Evolutionary conservation across 345 rosid species (phyloP), one percentile per base, ranked within the genome.

Genomic region (Euphorbia peplus): DNA sequence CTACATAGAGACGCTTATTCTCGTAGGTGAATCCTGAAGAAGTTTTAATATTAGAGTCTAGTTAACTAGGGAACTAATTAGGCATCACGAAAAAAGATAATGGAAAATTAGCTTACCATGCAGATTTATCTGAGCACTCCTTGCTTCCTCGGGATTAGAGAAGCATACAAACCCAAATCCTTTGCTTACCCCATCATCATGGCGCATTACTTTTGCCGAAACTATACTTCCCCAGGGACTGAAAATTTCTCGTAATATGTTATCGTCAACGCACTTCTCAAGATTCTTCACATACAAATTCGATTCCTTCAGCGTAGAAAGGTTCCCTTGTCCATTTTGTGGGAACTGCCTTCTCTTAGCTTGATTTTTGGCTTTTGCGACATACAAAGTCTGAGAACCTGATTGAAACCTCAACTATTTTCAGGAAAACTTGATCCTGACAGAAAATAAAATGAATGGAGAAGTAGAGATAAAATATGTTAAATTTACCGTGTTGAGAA

Each of bases 161-260:
- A 86, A 89, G 69, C 87, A 78, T 52, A 91, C 97, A 75, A 89
- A 91, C 46, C 96, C 97, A 75, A 84, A 89, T 62, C 87, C 85
- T 71, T 80, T 87, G 71, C 91, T 89, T 24, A 3, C 47, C 19
- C 97, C 91, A 59, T 72, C 68, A 39, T 73, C 79, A 64, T 79
- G 28, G 61, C 83, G 71, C 83, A 85, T 86, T 68, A 91, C 89
- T 78, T 69, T 89, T 39, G 79, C 85, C 5, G 89, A 86, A 61
- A 75, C 78, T 77, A 91, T 74, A 35, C 41, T 1, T 60, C 97
- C 96, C 70, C 55, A 83, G 53, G 56, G 37, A 51, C 87, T 63
- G 64, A 91, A 91, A 55, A 78, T 32, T 32, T 84, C 78, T 53
- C 61, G 68, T 61, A 89, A 76, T 68, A 70, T 72, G 32, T 58